A percentile compares a stretch with the other conserved stretches of the same genome.
Conservation (phyloP, 139 green algal species). For the Closterium sp. region DNA sequence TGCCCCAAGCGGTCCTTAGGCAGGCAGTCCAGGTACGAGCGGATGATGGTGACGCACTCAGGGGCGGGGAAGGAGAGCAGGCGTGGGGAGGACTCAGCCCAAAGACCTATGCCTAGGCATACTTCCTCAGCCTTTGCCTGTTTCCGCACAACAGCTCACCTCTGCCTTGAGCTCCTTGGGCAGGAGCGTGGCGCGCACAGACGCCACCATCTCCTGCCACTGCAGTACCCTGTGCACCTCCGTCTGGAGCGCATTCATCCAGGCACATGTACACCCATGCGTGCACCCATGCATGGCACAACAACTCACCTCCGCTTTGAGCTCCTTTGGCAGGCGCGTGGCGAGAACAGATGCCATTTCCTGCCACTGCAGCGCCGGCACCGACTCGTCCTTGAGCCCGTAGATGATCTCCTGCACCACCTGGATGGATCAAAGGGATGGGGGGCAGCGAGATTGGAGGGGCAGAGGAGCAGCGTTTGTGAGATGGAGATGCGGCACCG, state of each 20-base stretch:
- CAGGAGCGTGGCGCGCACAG: conserved; percentile 69
- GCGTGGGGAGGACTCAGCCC: too few relatives aligned
- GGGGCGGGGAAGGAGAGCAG: too few relatives aligned
- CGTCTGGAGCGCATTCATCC: too few relatives aligned
- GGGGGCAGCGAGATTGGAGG: not conserved
- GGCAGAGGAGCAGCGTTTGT: not conserved
- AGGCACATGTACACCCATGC: too few relatives aligned
- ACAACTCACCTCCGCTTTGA: conserved; percentile 22
- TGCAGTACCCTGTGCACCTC: too few relatives aligned
- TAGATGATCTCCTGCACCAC: conserved; percentile 69
- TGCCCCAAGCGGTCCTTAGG: too few relatives aligned
- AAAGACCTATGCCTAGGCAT: too few relatives aligned
- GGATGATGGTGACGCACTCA: too few relatives aligned
- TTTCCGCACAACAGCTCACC: not conserved
- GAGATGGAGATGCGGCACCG: not conserved
- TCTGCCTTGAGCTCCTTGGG: conserved; percentile 48
- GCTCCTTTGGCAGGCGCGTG: conserved; percentile 63
- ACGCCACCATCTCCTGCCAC: conserved; percentile 75
- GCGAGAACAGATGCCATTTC: conserved; percentile 71
- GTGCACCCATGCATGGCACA: too few relatives aligned
- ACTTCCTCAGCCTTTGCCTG: not conserved
- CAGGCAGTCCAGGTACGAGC: too few relatives aligned
- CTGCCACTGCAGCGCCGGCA: conserved; percentile 81
- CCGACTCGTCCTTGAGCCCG: conserved; percentile 70
- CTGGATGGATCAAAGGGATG: not conserved